Evolutionary conservation across 108 stramenopile species (phyloP), one percentile per base, ranked within the genome.

Genomic region (Cyclotella kingstonii): DNA sequence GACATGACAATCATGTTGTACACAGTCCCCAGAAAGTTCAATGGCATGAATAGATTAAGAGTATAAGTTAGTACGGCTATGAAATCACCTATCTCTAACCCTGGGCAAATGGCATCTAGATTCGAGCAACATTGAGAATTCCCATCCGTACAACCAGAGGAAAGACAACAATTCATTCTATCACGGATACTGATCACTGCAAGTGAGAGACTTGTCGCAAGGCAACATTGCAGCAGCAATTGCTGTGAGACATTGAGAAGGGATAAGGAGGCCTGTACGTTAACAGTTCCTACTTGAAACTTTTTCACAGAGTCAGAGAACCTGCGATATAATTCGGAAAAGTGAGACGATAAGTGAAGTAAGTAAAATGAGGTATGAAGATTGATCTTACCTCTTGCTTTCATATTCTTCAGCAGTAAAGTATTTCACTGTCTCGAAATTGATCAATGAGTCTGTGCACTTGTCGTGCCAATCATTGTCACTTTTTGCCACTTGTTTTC

Each of bases 401-500:
- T 98, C 98, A 47, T 82, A 97, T 27, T 68, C 66, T 79, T 99
- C 98, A 9, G 84, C 90, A 5, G 95, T 96, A 54, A 99, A 99
- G 54, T 91, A 93, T 58, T 99, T 99, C 35, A 99, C 98, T 12
- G 95, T 95, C 70, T 99, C 98, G 61, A 94, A 97, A 71, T 99
- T 97, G 41, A 96, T 57, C 41, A 99, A 65, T 7, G 80, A 81
- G 56, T 99, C 98, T 0, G 93, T 95, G 39, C 84, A 90, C 15
- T 76, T 77, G 58, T 97, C 95, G 65, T 97, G 94, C 77, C 80
- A 95, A 51, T 91, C 93, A 78, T 98, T 98, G 68, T 98, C 97
- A 64, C 73, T 71, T 70, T 88, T 81, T 65, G 93, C 93, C 30
- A 96, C 86, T 19, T 80, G 77, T 63, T 91, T 91, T 12, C 98